A percentile compares a stretch with the other conserved stretches of the same genome.
Evolutionary conservation across 768 basidiomycete species (phyloP).

Genomic region (Amanita subjunquillea): DNA sequence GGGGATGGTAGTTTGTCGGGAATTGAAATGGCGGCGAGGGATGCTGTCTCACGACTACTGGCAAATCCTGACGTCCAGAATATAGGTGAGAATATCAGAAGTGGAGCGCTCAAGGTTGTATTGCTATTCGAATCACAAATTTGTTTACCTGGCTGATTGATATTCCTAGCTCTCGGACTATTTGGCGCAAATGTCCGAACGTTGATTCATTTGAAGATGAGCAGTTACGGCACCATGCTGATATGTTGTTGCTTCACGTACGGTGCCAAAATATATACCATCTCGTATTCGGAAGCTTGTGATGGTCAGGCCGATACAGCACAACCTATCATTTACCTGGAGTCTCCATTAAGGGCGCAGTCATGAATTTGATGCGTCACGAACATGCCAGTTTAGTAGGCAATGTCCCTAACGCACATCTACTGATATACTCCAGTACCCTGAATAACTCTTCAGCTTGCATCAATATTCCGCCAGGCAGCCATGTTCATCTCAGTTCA

Average conservation of each 20-base stretch:
- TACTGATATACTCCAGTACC: no score
- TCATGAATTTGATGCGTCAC: no score
- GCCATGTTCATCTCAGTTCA: no score
- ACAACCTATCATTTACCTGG: no score
- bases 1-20: constrained; percentile 53
- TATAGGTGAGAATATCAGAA: constrained; percentile 65
- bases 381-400: no score
- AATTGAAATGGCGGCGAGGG: constrained; percentile 55
- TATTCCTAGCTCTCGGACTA: constrained; percentile 47
- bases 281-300: background rate
- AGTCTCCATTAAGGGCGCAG: no score
- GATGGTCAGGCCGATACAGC: no score
- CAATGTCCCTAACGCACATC: no score
- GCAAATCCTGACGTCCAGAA: constrained; percentile 86
- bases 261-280: background rate
- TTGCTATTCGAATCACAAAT: background rate
- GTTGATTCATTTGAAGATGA: constrained; percentile 10
- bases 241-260: background rate
- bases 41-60: constrained; percentile 63
- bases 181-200: constrained; percentile 56
- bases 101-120: constrained; percentile 71
- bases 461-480: no score
- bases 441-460: no score
- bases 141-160: constrained; percentile 5
- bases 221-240: background rate